Evolutionary conservation across 2,329 filamentous ascomycete genomes (phyloP).

Genomic region (Ustulina deusta): DNA sequence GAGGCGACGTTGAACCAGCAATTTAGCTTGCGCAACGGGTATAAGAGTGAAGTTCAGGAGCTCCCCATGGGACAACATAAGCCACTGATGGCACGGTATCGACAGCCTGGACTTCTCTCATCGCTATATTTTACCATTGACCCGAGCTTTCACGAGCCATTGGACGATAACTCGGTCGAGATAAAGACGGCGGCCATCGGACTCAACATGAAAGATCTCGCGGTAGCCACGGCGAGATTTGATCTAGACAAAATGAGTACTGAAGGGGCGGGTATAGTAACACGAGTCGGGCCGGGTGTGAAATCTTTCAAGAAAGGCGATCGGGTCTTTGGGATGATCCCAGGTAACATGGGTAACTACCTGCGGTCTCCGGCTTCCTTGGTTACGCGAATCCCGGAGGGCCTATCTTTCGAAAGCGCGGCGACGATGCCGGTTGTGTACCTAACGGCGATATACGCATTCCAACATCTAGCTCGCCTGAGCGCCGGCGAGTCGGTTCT

Average conservation of each 20-base stretch:
- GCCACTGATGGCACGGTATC: slow-evolving; percentile 25
- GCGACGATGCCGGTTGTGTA: slow-evolving; percentile 34
- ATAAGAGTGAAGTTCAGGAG: slow-evolving; percentile 22
- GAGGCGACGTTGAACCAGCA: slow-evolving; percentile 23
- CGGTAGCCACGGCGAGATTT: slow-evolving; percentile 31
- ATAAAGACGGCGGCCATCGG: slow-evolving; percentile 34
- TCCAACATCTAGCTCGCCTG: slow-evolving; percentile 17
- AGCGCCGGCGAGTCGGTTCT: slow-evolving; percentile 28
- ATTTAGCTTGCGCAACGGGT: slow-evolving; percentile 26
- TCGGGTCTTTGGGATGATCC: slow-evolving; percentile 30
- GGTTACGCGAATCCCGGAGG: slow-evolving; percentile 22
- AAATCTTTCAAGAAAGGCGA: slow-evolving; percentile 31
- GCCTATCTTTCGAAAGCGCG: slow-evolving; percentile 3
- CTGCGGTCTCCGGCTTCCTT: slow-evolving; percentile 24
- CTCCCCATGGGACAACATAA: slow-evolving; percentile 7
- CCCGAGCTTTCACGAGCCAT: slow-evolving; percentile 11
- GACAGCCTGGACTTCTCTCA: slow-evolving; percentile 32
- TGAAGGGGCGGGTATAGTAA: slow-evolving; percentile 29
- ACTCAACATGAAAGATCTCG: slow-evolving; percentile 37
- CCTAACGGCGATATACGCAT: slow-evolving; percentile 30
- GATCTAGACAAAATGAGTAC: slow-evolving; percentile 27
- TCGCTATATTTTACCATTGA: slow-evolving; percentile 33
- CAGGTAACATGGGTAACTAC: slow-evolving; percentile 34
- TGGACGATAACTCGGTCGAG: slow-evolving; percentile 24
- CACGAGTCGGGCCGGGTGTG: slow-evolving; percentile 23